Conservation (phyloP, 1,284 basidiomycete genomes). For the Chalciporus sp. region DNA sequence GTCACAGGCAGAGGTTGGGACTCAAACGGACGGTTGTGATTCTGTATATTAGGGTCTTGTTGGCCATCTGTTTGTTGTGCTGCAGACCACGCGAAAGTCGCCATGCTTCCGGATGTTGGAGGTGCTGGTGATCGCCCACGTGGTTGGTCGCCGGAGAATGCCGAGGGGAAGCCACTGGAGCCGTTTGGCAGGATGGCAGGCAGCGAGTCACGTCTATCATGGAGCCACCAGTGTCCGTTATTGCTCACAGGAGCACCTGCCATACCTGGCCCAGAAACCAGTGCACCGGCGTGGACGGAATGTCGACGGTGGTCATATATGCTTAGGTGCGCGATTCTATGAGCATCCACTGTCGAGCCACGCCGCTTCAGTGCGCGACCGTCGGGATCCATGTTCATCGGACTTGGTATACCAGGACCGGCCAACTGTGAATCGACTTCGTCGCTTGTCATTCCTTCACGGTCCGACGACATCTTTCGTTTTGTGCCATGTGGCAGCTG, state of each 20-base stretch:
- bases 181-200: conserved; percentile 68
- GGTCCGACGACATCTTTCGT: conserved; percentile 78
- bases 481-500: conserved; percentile 64
- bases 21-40: conserved; percentile 39
- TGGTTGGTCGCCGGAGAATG: conserved; percentile 65
- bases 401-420: conserved; percentile 66
- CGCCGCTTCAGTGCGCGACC: conserved; percentile 77
- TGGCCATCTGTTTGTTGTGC: conserved; percentile 49
- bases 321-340: conserved; percentile 68
- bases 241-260: conserved; percentile 18
- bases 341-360: conserved; percentile 76
- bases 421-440: conserved; percentile 67
- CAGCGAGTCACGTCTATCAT: conserved; percentile 72
- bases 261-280: conserved; percentile 34
- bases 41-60: conserved; percentile 44
- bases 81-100: conserved; percentile 72
- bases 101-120: conserved; percentile 60
- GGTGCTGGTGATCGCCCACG: conserved; percentile 59
- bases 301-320: conserved; percentile 71
- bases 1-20: conserved; percentile 39
- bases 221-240: conserved; percentile 52
- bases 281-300: conserved; percentile 65
- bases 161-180: conserved; percentile 58
- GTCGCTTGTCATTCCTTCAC: conserved; percentile 51
- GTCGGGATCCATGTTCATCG: conserved; percentile 56